Conservation (phyloP, 768 basidiomycete species). For the Auricularia auricula-judae region DNA sequence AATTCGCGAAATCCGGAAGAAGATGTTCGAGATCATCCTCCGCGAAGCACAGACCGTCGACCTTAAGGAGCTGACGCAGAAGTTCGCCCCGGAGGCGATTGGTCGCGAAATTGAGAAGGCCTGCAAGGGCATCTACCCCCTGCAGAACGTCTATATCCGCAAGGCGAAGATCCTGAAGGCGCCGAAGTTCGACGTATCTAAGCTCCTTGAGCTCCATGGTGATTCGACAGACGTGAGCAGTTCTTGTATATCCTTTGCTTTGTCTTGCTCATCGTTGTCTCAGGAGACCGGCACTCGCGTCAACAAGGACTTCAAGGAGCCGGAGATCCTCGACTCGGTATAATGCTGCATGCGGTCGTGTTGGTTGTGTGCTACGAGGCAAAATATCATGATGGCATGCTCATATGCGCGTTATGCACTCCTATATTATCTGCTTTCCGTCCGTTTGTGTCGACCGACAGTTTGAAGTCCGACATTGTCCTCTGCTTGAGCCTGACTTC, state of each 20-base stretch:
- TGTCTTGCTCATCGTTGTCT: conserved; percentile 7
- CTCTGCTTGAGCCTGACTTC: not conserved
- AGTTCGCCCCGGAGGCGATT: conserved; percentile 98
- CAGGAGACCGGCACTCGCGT: conserved; percentile 94
- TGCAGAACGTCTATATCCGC: conserved; percentile 98
- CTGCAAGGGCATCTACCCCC: conserved; percentile 88
- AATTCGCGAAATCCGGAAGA: conserved; percentile 94
- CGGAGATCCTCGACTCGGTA: conserved; percentile 84
- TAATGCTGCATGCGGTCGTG: conserved; percentile 33
- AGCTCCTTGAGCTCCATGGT: conserved; percentile 93
- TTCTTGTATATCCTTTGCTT: conserved; percentile 1
- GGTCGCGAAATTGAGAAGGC: conserved; percentile 99
- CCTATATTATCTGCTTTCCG: conserved; percentile 14
- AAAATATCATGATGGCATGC: conserved; percentile 1
- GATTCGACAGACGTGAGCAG: conserved; percentile 82
- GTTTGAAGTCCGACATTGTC: conserved; percentile 11
- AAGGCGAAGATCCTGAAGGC: conserved; percentile 99
- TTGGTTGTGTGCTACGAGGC: conserved; percentile 7
- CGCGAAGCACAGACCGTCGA: conserved; percentile 92
- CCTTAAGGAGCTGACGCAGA: conserved; percentile 95
- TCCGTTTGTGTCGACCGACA: not conserved
- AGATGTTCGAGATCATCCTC: conserved; percentile 99
- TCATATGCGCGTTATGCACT: conserved; percentile 19
- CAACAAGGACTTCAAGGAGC: conserved; percentile 96
- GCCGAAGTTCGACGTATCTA: conserved; percentile 92